phyloP scores from a whole-genome alignment of 140 eudicot genomes.

The Erigeron philadelphicus region DNA sequence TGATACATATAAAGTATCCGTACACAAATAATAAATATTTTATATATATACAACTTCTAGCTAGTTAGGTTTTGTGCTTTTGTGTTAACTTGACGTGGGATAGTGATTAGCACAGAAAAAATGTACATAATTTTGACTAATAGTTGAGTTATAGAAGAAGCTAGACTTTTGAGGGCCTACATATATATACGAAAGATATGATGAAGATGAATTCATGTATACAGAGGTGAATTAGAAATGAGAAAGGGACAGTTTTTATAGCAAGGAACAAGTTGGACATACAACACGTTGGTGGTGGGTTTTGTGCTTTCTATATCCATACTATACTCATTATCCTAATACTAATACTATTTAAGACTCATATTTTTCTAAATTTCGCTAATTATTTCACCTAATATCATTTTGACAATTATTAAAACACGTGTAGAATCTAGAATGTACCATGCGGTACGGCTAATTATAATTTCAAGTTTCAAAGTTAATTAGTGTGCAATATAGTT shows the following conservation, averaged over 20 bases:
- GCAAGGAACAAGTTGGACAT: slow-evolving; percentile 41
- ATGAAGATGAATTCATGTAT: neutral
- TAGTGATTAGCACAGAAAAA: neutral
- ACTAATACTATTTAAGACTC: too few species aligned
- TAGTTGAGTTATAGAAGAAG: neutral
- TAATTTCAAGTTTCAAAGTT: too few species aligned
- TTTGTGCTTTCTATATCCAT: slow-evolving; percentile 22
- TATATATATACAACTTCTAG: neutral
- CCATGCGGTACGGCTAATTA: too few species aligned
- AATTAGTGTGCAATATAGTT: too few species aligned
- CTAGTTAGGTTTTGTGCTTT: neutral
- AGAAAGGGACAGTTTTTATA: slow-evolving; percentile 56
- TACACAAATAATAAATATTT: neutral
- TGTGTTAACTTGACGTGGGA: neutral
- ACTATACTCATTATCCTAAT: too few species aligned
- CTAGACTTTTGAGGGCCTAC: slow-evolving; percentile 42
- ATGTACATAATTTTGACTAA: neutral
- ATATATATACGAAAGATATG: slow-evolving; percentile 5
- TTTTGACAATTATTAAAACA: too few species aligned
- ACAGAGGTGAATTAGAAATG: slow-evolving; percentile 36
- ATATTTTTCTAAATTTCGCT: too few species aligned
- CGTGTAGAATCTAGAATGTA: too few species aligned
- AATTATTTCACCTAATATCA: too few species aligned
- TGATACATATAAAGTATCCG: neutral
- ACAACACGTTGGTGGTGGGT: slow-evolving; percentile 64